These are phyloP conservation scores for Candida berthetii DNA, from an alignment of 805 yeast genomes.

Conservation along the genomic window DNA sequence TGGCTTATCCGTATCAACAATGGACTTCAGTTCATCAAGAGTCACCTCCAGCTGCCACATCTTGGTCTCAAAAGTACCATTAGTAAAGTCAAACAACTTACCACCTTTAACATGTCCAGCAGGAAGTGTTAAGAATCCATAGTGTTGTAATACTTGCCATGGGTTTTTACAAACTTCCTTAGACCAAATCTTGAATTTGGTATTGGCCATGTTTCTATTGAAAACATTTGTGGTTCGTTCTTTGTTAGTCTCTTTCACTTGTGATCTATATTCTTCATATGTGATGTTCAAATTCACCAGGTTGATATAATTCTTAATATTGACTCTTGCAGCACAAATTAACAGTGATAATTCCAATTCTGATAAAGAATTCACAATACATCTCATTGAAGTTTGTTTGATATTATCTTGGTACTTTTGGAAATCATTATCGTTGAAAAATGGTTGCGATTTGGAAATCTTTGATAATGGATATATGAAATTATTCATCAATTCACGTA, in stretches of 20 bases:
- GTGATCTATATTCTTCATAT: constrained; percentile 64
- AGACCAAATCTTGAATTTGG: constrained; percentile 51
- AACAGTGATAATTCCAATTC: constrained; percentile 67
- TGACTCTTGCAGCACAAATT: constrained; percentile 70
- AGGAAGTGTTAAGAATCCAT: constrained; percentile 14
- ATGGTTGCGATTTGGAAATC: constrained; percentile 21
- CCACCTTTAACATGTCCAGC: constrained; percentile 1
- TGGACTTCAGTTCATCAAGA: constrained; percentile 17
- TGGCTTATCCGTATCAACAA: constrained; percentile 8
- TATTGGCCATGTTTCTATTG: constrained; percentile 22
- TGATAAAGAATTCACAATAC: constrained; percentile 39
- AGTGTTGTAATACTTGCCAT: constrained; percentile 59
- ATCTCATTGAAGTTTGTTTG: constrained; percentile 16
- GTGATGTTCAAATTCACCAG: constrained; percentile 73
- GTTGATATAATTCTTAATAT: constrained; percentile 48
- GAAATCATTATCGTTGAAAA: constrained; percentile 15
- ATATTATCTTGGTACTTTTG: constrained; percentile 23
- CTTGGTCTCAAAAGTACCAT: constrained; percentile 15
- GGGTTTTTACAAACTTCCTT: constrained; percentile 54
- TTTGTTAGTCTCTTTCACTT: constrained; percentile 39
- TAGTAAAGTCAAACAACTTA: constrained; percentile 8
- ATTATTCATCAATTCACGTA: constrained; percentile 41
- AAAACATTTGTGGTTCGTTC: constrained; percentile 28
- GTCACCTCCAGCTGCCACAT: constrained; percentile 21
- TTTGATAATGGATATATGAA: constrained; percentile 35